A percentile compares a stretch with the other conserved stretches of the same genome.
These are phyloP conservation scores for Euphorbia corollata DNA, from an alignment of 441 rosid species.

Conservation along the genomic window DNA sequence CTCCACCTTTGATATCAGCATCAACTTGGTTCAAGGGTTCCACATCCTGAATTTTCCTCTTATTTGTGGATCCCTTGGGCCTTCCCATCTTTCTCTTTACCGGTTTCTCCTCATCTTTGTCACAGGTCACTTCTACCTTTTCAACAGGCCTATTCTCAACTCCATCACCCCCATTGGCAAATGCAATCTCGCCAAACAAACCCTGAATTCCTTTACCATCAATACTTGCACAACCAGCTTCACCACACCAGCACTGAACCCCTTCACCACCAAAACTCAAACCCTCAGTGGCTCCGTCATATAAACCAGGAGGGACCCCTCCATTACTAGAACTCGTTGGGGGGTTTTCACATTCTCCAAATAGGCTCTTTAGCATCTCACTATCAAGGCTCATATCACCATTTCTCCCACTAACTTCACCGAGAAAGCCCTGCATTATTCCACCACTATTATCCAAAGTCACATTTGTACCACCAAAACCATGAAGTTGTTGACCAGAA, in stretches of 20 bases:
- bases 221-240: slow-evolving; percentile 23
- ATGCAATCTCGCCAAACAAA: slow-evolving; percentile 27
- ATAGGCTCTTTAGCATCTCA: slow-evolving; percentile 17
- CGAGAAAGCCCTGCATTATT: slow-evolving; percentile 15
- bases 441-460: slow-evolving; percentile 10
- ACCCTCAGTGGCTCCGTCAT: slow-evolving; percentile 10
- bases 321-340: slow-evolving; percentile 12
- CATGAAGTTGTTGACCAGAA: slow-evolving; percentile 16
- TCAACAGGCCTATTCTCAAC: slow-evolving; percentile 13
- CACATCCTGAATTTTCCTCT: slow-evolving; percentile 18
- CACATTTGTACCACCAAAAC: slow-evolving; percentile 14
- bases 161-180: slow-evolving; percentile 17
- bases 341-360: slow-evolving; percentile 20
- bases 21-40: slow-evolving; percentile 11
- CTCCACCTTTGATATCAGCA: slow-evolving; percentile 6
- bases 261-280: slow-evolving; percentile 21
- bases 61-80: slow-evolving; percentile 35
- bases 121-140: slow-evolving; percentile 12
- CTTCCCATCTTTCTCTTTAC: slow-evolving; percentile 26
- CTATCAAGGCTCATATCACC: slow-evolving; percentile 18
- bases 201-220: slow-evolving; percentile 27
- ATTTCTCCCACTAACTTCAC: slow-evolving; percentile 16
- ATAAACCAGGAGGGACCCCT: slow-evolving; percentile 16
- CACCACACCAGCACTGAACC: slow-evolving; percentile 24
- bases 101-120: slow-evolving; percentile 5